phyloP scores from a whole-genome alignment of 495 filamentous ascomycete genomes.

The Penicillium coffeae region DNA sequence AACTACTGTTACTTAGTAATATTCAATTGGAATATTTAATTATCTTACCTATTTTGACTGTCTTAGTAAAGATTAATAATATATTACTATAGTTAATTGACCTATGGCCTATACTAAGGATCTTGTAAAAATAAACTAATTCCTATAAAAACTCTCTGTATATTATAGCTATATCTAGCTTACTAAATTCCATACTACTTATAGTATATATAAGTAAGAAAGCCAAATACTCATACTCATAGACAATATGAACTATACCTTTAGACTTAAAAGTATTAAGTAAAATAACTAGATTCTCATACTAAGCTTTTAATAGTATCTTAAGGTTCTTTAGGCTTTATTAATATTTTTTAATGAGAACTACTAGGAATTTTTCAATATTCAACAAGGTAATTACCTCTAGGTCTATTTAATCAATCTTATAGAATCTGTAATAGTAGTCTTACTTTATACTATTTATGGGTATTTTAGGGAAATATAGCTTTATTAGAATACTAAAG shows the following conservation, averaged over 20 bases:
- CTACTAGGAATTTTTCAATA: not conserved
- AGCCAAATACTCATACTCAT: conserved; percentile 10
- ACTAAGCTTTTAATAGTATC: not conserved
- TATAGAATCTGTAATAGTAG: not conserved
- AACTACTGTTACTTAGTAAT: conserved; percentile 3
- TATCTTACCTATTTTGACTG: conserved; percentile 15
- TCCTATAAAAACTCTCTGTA: conserved; percentile 7
- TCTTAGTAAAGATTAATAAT: conserved; percentile 1
- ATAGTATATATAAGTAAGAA: conserved; percentile 3
- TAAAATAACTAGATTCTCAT: conserved; percentile 4
- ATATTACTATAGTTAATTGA: conserved; percentile 8
- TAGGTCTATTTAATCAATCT: not conserved
- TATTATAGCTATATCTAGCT: conserved; percentile 11
- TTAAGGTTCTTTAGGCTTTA: not conserved
- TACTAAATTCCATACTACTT: conserved; percentile 6
- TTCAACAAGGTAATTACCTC: not conserved
- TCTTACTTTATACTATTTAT: not conserved
- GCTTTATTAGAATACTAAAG: not conserved
- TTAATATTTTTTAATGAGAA: not conserved
- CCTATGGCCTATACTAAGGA: conserved; percentile 3
- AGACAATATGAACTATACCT: conserved; percentile 2
- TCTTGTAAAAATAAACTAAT: conserved; percentile 8
- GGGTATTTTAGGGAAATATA: not conserved
- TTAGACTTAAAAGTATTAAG: conserved; percentile 5
- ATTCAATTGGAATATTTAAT: too few relatives aligned